Conservation (phyloP, 176 grass and related monocot genomes). For the Alopecurus myosuroides region DNA sequence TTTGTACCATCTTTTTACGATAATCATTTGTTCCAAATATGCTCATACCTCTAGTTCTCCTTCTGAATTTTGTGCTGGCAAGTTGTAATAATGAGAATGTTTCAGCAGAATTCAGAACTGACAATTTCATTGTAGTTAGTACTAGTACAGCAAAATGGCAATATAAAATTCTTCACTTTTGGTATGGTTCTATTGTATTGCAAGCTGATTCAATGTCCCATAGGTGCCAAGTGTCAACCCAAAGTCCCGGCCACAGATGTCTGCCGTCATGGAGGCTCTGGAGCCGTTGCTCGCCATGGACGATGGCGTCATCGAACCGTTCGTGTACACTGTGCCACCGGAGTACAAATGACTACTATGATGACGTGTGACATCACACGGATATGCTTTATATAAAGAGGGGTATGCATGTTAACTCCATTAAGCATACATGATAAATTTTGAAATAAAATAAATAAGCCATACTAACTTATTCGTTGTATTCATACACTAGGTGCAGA, state of each 20-base stretch:
- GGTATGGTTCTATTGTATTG: not conserved
- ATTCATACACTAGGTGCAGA: too few relatives aligned
- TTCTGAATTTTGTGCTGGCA: slow-evolving; percentile 16
- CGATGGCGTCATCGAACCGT: slow-evolving; percentile 31
- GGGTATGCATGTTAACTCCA: too few relatives aligned
- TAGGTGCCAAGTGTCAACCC: slow-evolving; percentile 33
- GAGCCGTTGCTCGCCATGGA: slow-evolving; percentile 44
- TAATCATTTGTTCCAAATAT: slow-evolving; percentile 11
- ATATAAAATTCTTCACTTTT: not conserved
- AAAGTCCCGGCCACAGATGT: slow-evolving; percentile 61
- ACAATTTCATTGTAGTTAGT: not conserved
- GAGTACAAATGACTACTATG: not conserved
- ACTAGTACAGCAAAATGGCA: slow-evolving; percentile 5
- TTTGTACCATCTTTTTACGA: not conserved
- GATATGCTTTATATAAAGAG: not conserved
- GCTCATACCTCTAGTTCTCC: not conserved
- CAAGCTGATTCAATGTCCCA: not conserved
- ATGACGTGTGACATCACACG: not conserved
- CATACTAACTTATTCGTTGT: too few relatives aligned
- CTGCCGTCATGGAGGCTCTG: slow-evolving; percentile 33
- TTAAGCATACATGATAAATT: too few relatives aligned
- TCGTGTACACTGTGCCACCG: slow-evolving; percentile 44
- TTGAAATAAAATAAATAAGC: too few relatives aligned
- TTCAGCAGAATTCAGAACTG: not conserved
- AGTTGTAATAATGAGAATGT: too few relatives aligned